Evolutionary conservation across 139 green algal species (phyloP).

Genomic region (Coccomyxa sp.): DNA sequence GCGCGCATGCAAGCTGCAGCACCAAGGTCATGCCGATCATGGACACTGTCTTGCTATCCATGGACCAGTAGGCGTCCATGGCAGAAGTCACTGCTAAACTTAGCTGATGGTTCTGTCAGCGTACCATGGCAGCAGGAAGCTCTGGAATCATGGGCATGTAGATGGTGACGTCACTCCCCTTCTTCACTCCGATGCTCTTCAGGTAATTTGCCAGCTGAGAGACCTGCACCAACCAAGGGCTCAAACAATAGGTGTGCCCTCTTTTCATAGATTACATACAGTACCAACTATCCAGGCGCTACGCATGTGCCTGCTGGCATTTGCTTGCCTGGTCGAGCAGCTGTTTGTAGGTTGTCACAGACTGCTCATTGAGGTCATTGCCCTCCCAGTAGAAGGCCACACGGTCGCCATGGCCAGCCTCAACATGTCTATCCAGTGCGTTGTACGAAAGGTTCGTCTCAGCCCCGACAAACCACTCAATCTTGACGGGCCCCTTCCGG

Average conservation of each 20-base stretch:
- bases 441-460: slow-evolving; percentile 77
- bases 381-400: slow-evolving; percentile 69
- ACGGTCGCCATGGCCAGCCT: slow-evolving; percentile 46
- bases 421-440: slow-evolving; percentile 64
- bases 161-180: slow-evolving; percentile 85
- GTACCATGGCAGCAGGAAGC: slow-evolving; percentile 80
- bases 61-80: background rate
- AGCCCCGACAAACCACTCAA: slow-evolving; percentile 68
- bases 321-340: slow-evolving; percentile 46
- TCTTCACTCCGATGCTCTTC: slow-evolving; percentile 68
- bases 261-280: background rate
- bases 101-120: background rate
- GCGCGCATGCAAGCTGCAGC: slow-evolving; percentile 80
- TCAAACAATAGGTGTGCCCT: background rate
- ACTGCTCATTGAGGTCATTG: slow-evolving; percentile 50
- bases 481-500: slow-evolving; percentile 50
- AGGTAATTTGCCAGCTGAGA: slow-evolving; percentile 83
- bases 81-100: too few species aligned
- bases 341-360: slow-evolving; percentile 55
- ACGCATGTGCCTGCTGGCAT: background rate
- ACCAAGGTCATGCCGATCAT: background rate
- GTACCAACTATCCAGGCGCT: background rate
- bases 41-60: background rate
- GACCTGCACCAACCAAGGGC: background rate
- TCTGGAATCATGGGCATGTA: slow-evolving; percentile 97